Percentiles rank a stretch among this genome's conserved stretches.
These are phyloP conservation scores for Colletotrichum camelliae DNA, from an alignment of 2,329 filamentous ascomycete genomes.

Conservation along the genomic window DNA sequence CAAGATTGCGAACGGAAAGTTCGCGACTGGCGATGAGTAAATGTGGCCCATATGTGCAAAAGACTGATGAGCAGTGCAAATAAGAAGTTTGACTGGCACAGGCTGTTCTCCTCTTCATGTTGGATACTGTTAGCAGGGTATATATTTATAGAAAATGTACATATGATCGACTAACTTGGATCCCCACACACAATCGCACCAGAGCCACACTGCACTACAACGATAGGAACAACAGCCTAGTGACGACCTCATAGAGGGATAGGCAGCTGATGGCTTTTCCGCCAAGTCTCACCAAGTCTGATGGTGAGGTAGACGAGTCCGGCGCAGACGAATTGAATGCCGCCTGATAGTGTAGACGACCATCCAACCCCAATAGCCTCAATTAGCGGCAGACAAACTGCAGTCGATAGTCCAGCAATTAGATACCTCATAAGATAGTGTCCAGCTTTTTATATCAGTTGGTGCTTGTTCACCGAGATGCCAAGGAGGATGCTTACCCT, in stretches of 20 bases:
- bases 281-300: not conserved
- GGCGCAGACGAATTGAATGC: not conserved
- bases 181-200: not conserved
- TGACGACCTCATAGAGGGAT: not conserved
- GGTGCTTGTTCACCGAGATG: slow-evolving; percentile 50
- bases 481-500: not conserved
- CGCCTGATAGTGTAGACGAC: slow-evolving; percentile 71
- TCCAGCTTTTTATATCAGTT: slow-evolving; percentile 75
- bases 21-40: slow-evolving; percentile 28
- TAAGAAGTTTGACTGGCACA: not conserved
- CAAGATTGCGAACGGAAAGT: slow-evolving; percentile 35
- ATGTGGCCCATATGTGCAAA: not conserved
- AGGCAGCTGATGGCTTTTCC: not conserved
- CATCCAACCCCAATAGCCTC: slow-evolving; percentile 78
- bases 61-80: not conserved
- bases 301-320: not conserved
- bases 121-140: no score
- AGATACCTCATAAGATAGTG: slow-evolving; percentile 82
- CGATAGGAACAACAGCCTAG: not conserved
- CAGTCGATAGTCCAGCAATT: slow-evolving; percentile 73
- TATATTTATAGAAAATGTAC: not conserved
- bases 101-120: not conserved
- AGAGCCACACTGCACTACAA: not conserved
- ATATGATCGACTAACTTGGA: not conserved
- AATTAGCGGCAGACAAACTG: slow-evolving; percentile 74